Evolutionary conservation across 179 eudicot species (phyloP).

Genomic region (Gypsophila paniculata): DNA sequence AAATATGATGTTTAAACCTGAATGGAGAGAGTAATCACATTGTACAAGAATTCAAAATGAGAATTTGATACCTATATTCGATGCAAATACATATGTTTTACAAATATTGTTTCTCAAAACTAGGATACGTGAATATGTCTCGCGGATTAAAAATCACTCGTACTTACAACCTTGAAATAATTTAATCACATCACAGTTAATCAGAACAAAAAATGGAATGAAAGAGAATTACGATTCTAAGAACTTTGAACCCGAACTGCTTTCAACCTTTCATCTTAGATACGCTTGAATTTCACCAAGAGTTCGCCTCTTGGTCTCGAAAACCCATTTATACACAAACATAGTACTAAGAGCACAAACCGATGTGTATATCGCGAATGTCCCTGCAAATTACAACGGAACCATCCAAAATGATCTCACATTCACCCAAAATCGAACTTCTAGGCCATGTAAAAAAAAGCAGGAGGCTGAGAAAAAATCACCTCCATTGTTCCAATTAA

Average conservation of each 20-base stretch:
- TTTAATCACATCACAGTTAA: too few species aligned
- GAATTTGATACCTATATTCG: too few species aligned
- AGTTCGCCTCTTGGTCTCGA: constrained; percentile 42
- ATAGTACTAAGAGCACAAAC: constrained; percentile 29
- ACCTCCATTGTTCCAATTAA: constrained; percentile 44
- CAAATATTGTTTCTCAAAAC: too few species aligned
- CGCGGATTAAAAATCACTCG: too few species aligned
- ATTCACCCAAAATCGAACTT: too few species aligned
- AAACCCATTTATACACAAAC: constrained; percentile 36
- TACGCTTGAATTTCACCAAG: constrained; percentile 41
- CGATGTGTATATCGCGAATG: constrained; percentile 36
- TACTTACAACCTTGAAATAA: too few species aligned
- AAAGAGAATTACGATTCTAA: background rate
- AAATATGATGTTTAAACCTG: too few species aligned
- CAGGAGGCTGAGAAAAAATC: background rate
- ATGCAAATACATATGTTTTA: too few species aligned
- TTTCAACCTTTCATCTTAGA: constrained; percentile 28
- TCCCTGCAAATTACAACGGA: constrained; percentile 26
- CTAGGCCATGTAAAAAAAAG: background rate
- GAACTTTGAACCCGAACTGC: background rate
- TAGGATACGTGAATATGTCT: too few species aligned
- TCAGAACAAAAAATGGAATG: too few species aligned
- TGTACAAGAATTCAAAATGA: too few species aligned
- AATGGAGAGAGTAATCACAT: too few species aligned
- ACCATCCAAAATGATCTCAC: background rate